These are phyloP conservation scores for Macadamia tetraphylla DNA, from an alignment of 164 flowering plant species.

Conservation along the genomic window DNA sequence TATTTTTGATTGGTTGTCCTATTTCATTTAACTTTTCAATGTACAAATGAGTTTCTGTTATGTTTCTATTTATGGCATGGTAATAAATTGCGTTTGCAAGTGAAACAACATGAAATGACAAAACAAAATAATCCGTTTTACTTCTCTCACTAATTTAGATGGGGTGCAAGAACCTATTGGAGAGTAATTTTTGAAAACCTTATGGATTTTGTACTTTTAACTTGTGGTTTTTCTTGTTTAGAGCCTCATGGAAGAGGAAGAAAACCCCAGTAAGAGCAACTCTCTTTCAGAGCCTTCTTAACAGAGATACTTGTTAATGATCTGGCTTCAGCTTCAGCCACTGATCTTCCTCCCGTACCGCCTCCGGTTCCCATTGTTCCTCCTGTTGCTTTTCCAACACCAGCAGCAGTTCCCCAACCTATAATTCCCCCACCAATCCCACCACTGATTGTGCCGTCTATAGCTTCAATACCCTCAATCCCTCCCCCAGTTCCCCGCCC, in stretches of 20 bases:
- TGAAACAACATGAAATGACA: too few species aligned
- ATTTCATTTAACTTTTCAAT: too few species aligned
- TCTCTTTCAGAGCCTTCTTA: neutral
- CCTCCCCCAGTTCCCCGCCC: slow-evolving; percentile 26
- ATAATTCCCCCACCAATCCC: slow-evolving; percentile 15
- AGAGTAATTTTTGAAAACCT: too few species aligned
- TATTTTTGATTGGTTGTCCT: too few species aligned
- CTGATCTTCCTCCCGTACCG: neutral
- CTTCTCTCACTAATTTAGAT: too few species aligned
- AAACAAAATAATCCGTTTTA: too few species aligned
- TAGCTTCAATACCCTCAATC: slow-evolving; percentile 36
- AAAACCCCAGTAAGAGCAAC: neutral
- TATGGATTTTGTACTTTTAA: neutral
- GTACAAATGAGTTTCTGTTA: too few species aligned
- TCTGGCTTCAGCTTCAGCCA: neutral
- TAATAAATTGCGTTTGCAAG: too few species aligned
- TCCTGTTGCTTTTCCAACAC: neutral
- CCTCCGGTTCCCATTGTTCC: neutral
- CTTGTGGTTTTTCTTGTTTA: neutral
- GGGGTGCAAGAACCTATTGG: too few species aligned
- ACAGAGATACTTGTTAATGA: neutral
- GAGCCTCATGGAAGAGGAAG: neutral
- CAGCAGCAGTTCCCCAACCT: slow-evolving; percentile 8
- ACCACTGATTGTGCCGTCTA: slow-evolving; percentile 25
- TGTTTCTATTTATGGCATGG: too few species aligned